Percentiles rank a stretch among this genome's conserved stretches.
phyloP scores from a whole-genome alignment of 148 eudicot species.

The Polygonum aviculare region DNA sequence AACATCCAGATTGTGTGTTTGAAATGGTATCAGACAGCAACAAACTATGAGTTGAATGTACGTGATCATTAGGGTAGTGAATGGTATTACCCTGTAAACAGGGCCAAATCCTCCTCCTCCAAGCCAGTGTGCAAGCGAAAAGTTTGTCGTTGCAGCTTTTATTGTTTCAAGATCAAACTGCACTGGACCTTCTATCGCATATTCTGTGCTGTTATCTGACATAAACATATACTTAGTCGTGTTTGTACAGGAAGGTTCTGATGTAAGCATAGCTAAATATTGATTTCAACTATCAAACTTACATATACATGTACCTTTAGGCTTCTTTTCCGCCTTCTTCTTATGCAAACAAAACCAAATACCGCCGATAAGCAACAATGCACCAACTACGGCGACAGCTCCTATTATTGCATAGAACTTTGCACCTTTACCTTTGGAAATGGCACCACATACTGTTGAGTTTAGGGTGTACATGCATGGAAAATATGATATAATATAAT shows the following conservation, averaged over 20 bases:
- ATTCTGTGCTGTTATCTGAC: background rate
- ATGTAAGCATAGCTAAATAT: background rate
- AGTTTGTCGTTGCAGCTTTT: slow-evolving; percentile 23
- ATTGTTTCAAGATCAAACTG: background rate
- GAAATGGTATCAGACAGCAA: too few relatives aligned
- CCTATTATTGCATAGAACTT: background rate
- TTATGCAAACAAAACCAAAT: background rate
- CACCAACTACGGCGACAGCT: background rate
- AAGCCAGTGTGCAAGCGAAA: slow-evolving; percentile 20
- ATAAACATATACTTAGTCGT: too few relatives aligned
- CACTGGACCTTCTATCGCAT: background rate
- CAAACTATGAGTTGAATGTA: too few relatives aligned
- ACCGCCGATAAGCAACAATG: background rate
- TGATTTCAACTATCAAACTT: background rate
- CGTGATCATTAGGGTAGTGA: background rate
- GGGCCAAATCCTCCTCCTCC: slow-evolving; percentile 27
- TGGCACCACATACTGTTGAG: background rate
- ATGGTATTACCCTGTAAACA: background rate
- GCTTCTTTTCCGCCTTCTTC: background rate
- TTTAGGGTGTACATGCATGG: too few relatives aligned
- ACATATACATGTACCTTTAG: background rate
- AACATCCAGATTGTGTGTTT: slow-evolving; percentile 15
- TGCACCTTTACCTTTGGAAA: background rate
- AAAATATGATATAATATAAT: too few relatives aligned
- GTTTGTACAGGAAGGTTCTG: background rate